Evolutionary conservation across 768 basidiomycete genomes (phyloP).

Genomic region (Naematelia encephala): DNA sequence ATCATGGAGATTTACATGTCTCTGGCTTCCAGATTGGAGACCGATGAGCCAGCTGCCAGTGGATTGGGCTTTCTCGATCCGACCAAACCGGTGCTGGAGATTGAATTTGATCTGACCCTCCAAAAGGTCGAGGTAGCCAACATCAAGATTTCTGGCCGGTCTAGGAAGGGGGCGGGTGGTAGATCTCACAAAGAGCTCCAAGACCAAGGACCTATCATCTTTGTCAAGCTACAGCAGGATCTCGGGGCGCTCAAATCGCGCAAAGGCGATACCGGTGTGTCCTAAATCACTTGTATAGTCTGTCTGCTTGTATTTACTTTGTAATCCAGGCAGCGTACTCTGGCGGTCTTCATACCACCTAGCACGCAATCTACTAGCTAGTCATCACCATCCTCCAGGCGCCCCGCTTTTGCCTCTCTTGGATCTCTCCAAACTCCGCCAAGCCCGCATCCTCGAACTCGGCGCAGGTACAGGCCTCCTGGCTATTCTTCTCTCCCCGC

Average conservation of each 20-base stretch:
- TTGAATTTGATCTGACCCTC: conserved; percentile 17
- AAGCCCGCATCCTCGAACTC: conserved; percentile 40
- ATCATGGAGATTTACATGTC: conserved; percentile 42
- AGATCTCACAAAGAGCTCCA: conserved; percentile 2
- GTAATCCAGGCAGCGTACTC: conserved; percentile 40
- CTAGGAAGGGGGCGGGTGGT: background rate
- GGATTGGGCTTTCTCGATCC: conserved; percentile 41
- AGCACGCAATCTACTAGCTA: conserved; percentile 31
- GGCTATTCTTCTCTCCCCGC: conserved; percentile 29
- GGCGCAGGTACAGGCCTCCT: conserved; percentile 47
- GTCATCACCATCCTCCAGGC: conserved; percentile 24
- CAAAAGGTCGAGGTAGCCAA: background rate
- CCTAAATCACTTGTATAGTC: background rate
- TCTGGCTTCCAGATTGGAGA: conserved; percentile 16
- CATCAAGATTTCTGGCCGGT: background rate
- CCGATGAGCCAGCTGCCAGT: background rate
- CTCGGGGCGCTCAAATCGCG: conserved; percentile 36
- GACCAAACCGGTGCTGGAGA: conserved; percentile 21
- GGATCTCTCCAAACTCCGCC: conserved; percentile 1
- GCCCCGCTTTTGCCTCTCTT: conserved; percentile 19
- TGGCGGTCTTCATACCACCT: conserved; percentile 37
- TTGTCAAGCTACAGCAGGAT: conserved; percentile 41
- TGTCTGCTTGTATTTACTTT: background rate
- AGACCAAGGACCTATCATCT: conserved; percentile 6
- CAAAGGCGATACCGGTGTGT: conserved; percentile 49